Base-by-base conservation (phyloP, 2,329 filamentous ascomycete genomes). In the Coniochaeta sp. region DNA sequence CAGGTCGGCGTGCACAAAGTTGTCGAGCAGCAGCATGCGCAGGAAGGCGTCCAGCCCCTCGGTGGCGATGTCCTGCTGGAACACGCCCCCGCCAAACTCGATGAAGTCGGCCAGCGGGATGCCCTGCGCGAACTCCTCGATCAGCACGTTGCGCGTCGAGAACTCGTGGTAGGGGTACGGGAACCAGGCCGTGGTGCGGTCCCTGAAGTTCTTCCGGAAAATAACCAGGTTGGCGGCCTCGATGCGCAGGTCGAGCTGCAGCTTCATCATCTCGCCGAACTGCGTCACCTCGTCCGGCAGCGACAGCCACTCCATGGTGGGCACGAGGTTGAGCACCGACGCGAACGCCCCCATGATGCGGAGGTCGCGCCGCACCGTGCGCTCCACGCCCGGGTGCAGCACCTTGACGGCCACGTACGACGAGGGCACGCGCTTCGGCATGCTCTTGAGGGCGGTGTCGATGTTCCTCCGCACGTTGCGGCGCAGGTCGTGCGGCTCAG, bases 231-330 rank as follows among this genome's bases (percentile, higher is more conserved):
- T 99, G 40, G 93, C 89, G 1, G 92, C 89, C 73, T 99, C 95
- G 62, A 98, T 98, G 58, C 95, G 89, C 38, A 99, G 81, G 73
- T 99, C 95, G 2, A 99, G 81, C 72, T 99, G 95, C n/a, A 98
- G 79, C 68, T 89, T 89, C 95, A 99, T 99, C 95, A 99, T 99
- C 71, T 96, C 90, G 26, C 93, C 93, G 70, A 99, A 99, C 69
- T 98, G 92, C 16, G 81, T 76, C 3, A 98, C 95, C 72, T 99
- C 95, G 66, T 97, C 93, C 0, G 95, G 95, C 9, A 99, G 85
- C 0, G 93, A 97, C 6, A 99, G 81, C 95, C 95, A 99, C 74
- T 98, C 91, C 70, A 99, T 95, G 0, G 93, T 96, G 0, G 95
- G 95, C 34, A 99, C 89, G 1, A 83, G 77, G 73, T 98, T 96